A percentile compares a stretch with the other conserved stretches of the same genome.
phyloP scores from a whole-genome alignment of 1,284 basidiomycete genomes.

The Microbotryomycetes sp. region DNA sequence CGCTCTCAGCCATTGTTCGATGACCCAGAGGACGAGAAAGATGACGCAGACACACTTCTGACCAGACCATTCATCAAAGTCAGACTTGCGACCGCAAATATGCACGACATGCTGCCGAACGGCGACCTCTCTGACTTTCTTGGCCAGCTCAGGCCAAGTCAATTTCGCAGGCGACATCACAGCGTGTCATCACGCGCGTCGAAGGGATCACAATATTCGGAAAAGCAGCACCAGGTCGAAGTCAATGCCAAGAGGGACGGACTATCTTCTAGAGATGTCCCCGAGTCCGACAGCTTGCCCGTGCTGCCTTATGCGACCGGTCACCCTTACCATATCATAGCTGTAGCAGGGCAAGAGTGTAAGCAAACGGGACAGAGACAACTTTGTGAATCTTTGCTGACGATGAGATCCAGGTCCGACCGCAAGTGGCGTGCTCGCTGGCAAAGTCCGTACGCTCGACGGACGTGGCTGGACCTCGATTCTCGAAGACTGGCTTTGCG shows the following conservation, averaged over 20 bases:
- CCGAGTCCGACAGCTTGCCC: slow-evolving; percentile 5
- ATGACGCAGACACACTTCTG: neutral
- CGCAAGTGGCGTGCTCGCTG: slow-evolving; percentile 21
- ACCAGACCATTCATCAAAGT: slow-evolving; percentile 21
- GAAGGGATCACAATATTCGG: slow-evolving; percentile 3
- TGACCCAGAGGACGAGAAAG: neutral
- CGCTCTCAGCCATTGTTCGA: neutral
- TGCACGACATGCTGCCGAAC: slow-evolving; percentile 31
- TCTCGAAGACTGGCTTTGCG: slow-evolving; percentile 42
- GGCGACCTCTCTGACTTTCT: slow-evolving; percentile 35
- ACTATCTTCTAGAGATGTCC: too few relatives aligned
- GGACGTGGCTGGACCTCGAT: slow-evolving; percentile 39
- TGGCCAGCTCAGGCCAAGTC: slow-evolving; percentile 13
- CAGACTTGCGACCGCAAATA: slow-evolving; percentile 31
- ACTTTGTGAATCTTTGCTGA: neutral
- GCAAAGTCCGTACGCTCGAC: slow-evolving; percentile 19
- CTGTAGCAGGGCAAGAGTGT: slow-evolving; percentile 34
- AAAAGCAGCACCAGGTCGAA: neutral
- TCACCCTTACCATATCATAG: slow-evolving; percentile 34
- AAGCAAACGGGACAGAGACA: too few relatives aligned
- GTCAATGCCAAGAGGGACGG: too few relatives aligned
- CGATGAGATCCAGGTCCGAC: slow-evolving; percentile 7
- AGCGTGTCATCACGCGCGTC: neutral
- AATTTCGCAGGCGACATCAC: slow-evolving; percentile 9
- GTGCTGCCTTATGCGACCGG: slow-evolving; percentile 14